Evolutionary conservation across 768 basidiomycete species (phyloP).

Genomic region (Pseudohyphozyma bogoriensis): DNA sequence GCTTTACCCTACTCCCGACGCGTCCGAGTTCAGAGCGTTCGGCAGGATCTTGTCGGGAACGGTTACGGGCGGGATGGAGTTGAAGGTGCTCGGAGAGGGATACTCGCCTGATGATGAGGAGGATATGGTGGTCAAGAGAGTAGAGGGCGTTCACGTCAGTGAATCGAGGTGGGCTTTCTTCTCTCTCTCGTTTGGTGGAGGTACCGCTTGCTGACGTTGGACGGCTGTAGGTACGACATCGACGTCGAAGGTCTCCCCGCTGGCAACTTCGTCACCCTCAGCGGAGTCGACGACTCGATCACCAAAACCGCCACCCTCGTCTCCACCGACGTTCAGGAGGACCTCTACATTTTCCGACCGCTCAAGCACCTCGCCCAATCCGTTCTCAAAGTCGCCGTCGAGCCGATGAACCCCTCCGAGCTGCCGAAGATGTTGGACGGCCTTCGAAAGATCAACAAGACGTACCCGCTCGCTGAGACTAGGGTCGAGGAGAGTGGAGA

Average conservation of each 20-base stretch:
- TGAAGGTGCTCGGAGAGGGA: slow-evolving; percentile 96
- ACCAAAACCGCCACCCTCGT: slow-evolving; percentile 83
- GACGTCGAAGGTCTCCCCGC: slow-evolving; percentile 79
- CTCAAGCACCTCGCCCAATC: slow-evolving; percentile 95
- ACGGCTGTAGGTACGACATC: slow-evolving; percentile 63
- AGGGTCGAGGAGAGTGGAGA: slow-evolving; percentile 98
- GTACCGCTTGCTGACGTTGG: background rate
- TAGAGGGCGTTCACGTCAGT: slow-evolving; percentile 82
- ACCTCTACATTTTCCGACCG: slow-evolving; percentile 88
- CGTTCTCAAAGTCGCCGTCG: slow-evolving; percentile 94
- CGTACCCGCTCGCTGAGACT: slow-evolving; percentile 84
- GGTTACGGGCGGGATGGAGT: slow-evolving; percentile 62
- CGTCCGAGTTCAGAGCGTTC: slow-evolving; percentile 91
- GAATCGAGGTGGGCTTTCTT: slow-evolving; percentile 63
- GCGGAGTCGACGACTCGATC: slow-evolving; percentile 87
- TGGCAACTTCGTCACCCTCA: slow-evolving; percentile 84
- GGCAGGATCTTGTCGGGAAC: slow-evolving; percentile 91
- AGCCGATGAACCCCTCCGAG: slow-evolving; percentile 94
- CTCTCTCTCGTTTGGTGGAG: no score
- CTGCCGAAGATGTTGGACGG: slow-evolving; percentile 98
- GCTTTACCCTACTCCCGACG: slow-evolving; percentile 91
- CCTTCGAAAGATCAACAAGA: slow-evolving; percentile 91
- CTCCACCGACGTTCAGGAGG: slow-evolving; percentile 61
- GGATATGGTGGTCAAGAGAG: slow-evolving; percentile 76
- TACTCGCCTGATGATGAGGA: slow-evolving; percentile 99